A percentile compares a stretch with the other conserved stretches of the same genome.
phyloP scores from a whole-genome alignment of 345 rosid genomes.

The Bruguiera parviflora region DNA sequence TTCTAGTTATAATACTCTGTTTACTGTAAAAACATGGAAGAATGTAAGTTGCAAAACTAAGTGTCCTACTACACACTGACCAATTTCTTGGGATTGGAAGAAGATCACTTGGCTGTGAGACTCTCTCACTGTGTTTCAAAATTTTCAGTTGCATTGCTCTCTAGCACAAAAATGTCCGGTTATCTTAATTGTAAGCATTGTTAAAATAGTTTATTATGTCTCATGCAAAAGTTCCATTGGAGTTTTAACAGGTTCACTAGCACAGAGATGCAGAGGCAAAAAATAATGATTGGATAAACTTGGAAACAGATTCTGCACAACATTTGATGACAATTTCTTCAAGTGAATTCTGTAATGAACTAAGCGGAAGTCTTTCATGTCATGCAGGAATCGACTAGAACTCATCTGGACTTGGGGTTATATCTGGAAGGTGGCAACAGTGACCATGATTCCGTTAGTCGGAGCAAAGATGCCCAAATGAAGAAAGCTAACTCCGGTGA shows the following conservation, averaged over 20 bases:
- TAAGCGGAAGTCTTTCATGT: not conserved
- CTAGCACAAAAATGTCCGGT: too few relatives aligned
- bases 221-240: not conserved
- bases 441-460: slow-evolving; percentile 21
- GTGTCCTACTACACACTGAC: not conserved
- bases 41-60: not conserved
- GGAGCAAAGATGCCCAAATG: slow-evolving; percentile 25
- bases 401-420: slow-evolving; percentile 51
- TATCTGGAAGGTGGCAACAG: slow-evolving; percentile 44
- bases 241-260: not conserved
- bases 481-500: slow-evolving; percentile 22
- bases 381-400: slow-evolving; percentile 48
- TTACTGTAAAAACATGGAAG: not conserved
- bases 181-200: too few relatives aligned
- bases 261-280: too few relatives aligned
- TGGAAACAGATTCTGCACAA: not conserved
- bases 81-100: not conserved
- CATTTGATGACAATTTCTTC: not conserved
- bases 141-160: too few relatives aligned
- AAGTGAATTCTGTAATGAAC: not conserved
- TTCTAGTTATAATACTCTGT: not conserved
- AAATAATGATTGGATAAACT: not conserved
- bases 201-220: not conserved
- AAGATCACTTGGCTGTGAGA: not conserved
- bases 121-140: not conserved